phyloP scores from a whole-genome alignment of 768 basidiomycete species.

The Trametes coccinea region DNA sequence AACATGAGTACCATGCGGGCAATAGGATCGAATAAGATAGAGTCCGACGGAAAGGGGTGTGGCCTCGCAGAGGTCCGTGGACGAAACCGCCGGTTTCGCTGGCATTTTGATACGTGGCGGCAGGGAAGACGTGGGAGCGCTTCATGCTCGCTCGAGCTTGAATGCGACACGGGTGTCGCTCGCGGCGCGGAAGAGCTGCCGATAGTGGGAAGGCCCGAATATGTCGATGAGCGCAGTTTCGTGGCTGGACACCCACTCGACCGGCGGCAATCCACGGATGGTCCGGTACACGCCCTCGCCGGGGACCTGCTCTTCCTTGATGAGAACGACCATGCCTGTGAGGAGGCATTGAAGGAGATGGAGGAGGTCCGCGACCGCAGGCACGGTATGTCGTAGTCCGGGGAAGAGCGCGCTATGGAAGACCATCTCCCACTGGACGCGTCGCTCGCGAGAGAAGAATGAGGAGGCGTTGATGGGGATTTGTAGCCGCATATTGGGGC shows the following conservation, averaged over 20 bases:
- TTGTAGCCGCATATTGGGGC: conserved; percentile 70
- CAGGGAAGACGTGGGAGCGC: conserved; percentile 14
- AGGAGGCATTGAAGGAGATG: conserved; percentile 43
- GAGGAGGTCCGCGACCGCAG: conserved; percentile 39
- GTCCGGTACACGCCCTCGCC: conserved; percentile 67
- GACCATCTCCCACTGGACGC: conserved; percentile 89
- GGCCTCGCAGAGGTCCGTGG: conserved; percentile 17
- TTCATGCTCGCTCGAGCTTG: conserved; percentile 60
- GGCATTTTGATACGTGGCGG: conserved; percentile 20
- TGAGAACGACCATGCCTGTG: conserved; percentile 48
- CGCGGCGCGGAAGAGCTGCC: conserved; percentile 70
- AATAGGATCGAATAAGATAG: conserved; percentile 27
- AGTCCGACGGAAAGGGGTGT: conserved; percentile 16
- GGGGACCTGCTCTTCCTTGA: conserved; percentile 73
- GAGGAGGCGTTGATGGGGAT: conserved; percentile 79
- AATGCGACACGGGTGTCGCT: conserved; percentile 69
- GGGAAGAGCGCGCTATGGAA: conserved; percentile 54
- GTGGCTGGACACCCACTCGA: conserved; percentile 75
- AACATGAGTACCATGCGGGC: conserved; percentile 21
- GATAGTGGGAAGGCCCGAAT: conserved; percentile 73
- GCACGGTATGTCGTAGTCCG: conserved; percentile 39
- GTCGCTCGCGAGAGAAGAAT: conserved; percentile 82
- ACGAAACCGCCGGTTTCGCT: conserved; percentile 10
- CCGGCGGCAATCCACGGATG: conserved; percentile 73
- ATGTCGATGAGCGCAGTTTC: conserved; percentile 67